These are phyloP conservation scores for Telfairia occidentalis DNA, from an alignment of 331 rosid genomes.

Conservation along the genomic window DNA sequence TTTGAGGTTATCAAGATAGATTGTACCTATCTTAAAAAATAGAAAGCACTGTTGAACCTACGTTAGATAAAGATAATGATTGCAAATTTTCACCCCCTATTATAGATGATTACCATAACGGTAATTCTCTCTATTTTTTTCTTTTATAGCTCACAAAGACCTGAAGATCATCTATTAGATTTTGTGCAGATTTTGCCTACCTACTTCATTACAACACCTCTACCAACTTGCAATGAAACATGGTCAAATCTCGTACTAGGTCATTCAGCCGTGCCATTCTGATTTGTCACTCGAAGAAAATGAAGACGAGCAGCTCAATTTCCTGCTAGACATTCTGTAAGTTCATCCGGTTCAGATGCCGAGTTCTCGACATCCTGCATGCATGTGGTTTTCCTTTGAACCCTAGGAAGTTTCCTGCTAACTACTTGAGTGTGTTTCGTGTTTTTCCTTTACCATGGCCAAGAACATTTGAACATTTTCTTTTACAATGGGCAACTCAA, in stretches of 20 bases:
- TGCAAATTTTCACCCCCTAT: neutral
- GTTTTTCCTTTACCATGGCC: neutral
- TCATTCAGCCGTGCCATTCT: neutral
- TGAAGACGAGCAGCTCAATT: neutral
- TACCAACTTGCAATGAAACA: neutral
- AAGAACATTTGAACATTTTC: neutral
- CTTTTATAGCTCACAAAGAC: neutral
- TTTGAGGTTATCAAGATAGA: neutral
- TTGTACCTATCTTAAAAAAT: neutral
- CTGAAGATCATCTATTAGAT: neutral
- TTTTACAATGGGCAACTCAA: slow-evolving; percentile 41
- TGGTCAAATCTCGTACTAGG: neutral
- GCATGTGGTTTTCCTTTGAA: neutral
- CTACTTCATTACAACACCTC: neutral
- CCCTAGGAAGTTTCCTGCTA: neutral
- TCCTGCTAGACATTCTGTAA: neutral
- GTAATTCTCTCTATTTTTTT: neutral
- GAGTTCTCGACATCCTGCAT: neutral
- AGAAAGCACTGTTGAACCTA: neutral
- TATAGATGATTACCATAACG: neutral
- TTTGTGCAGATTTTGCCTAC: neutral
- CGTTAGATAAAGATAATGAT: neutral
- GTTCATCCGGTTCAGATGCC: neutral
- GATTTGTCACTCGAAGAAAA: neutral
- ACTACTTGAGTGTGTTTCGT: neutral